Base-by-base conservation (phyloP, 306 rosid genomes). In the Fragaria ananassa region DNA sequence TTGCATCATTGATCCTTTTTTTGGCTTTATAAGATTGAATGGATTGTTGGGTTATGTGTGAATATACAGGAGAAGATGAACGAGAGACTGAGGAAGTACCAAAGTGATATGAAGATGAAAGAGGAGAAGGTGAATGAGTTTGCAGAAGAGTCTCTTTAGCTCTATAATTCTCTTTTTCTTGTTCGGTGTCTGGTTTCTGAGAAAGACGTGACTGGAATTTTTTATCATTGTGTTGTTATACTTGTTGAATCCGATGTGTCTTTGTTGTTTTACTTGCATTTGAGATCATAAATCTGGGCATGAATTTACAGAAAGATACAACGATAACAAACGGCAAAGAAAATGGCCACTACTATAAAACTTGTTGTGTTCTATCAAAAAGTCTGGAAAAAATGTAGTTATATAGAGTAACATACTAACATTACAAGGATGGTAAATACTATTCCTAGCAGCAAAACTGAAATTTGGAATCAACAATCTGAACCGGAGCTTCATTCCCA, bases 401-500 rank as follows among this genome's bases (percentile, higher is more conserved):
- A 71, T 6, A 4, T 14, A 14, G 54, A 9, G 41, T 1, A 42
- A 42, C 14, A 45, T 45, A 10, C 4, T 14, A 70, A 31, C 29
- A 47, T 29, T 29, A 29, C 31, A 29, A 29, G 31, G 31, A 29
- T 29, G 31, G 31, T 29, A 29, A 27, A 35, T 25, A 29, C 60
- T 45, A 74, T 44, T 75, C 65, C 61, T 57, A 56, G 64, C 47
- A 50, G 79, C 75, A 69, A 74, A 74, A 69, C 25, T 71, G 81
- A 50, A 44, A 72, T 35, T 23, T 15, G 46, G 42, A 68, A 67
- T 35, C 75, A 25, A 81, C 64, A 70, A 87, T 92, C 93, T 86
- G 97, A 88, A 92, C 97, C 97, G 83, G 80, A 68, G 93, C 97
- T 92, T 90, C 97, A 92, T 88, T 92, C 93, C 97, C 96, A 74